These are phyloP conservation scores for Eragrostis curvula DNA, from an alignment of 176 grass and related monocot genomes.

Conservation along the genomic window DNA sequence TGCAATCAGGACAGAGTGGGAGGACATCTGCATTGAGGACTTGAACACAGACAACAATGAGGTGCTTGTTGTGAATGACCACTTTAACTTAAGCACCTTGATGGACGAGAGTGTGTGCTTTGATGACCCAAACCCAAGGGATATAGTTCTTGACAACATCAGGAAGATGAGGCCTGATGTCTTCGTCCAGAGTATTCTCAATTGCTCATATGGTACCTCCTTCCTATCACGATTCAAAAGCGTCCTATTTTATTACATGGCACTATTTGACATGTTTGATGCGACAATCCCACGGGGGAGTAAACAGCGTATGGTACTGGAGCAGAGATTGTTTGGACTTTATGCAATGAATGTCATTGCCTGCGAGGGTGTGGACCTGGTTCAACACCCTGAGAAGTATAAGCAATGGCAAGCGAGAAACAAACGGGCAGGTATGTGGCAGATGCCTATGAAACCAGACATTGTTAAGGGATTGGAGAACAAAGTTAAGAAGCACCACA, in stretches of 20 bases:
- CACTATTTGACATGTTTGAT: constrained; percentile 42
- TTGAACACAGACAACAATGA: constrained; percentile 40
- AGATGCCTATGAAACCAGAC: constrained; percentile 12
- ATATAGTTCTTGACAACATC: constrained; percentile 42
- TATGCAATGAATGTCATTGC: constrained; percentile 40
- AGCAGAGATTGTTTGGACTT: constrained; percentile 9
- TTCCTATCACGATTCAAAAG: constrained; percentile 52
- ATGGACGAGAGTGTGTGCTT: constrained; percentile 27
- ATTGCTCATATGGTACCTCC: constrained; percentile 36
- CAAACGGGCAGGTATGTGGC: constrained; percentile 30
- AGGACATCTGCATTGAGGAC: constrained; percentile 35
- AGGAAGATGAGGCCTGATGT: constrained; percentile 42
- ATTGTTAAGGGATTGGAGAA: constrained; percentile 14
- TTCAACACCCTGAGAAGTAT: constrained; percentile 49
- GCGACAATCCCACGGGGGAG: constrained; percentile 40
- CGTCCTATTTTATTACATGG: constrained; percentile 30
- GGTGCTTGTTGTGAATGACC: constrained; percentile 45
- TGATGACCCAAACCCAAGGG: constrained; percentile 32
- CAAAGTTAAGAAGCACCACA: constrained; percentile 43
- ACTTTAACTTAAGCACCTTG: constrained; percentile 27
- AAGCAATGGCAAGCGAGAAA: constrained; percentile 39
- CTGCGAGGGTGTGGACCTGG: constrained; percentile 44
- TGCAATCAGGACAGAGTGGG: constrained; percentile 34
- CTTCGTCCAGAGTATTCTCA: constrained; percentile 30
- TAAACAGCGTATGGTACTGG: constrained; percentile 24